Base-by-base conservation (phyloP, 805 yeast species). In the Candida nemodendra region DNA sequence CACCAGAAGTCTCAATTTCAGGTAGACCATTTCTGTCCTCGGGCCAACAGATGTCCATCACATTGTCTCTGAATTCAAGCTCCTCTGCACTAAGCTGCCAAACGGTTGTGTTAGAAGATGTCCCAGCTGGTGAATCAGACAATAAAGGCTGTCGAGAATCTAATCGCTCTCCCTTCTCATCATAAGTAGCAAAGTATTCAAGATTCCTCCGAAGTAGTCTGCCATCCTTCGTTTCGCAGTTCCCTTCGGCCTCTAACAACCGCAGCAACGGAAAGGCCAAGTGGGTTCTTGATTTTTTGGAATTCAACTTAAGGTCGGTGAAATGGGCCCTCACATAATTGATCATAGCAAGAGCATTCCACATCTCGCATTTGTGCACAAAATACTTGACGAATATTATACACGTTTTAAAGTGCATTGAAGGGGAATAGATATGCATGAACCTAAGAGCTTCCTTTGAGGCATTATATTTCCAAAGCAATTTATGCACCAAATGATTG, bases 311-410 rank as follows among this genome's bases (percentile, higher is more conserved):
- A 21, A 8, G 11, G 14, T 39, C 33, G 9, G 24, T 18, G 25
- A 18, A 37, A 21, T 27, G 36, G 9, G 24, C 9, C n/a, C 26
- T 31, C 19, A 42, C 30, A 14, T 36, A 39, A 23, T 42, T 42
- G 14, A 39, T 12, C 4, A 35, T 28, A 16, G 47, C 47, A 18
- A 42, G 21, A 4, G 41, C 37, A 27, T 39, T 42, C 38, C 37
- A 29, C 6, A 34, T 19, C 22, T 34, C 21, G 27, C 19, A 27
- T 27, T 27, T 18, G 2, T 27, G 27, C 4, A 27, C 24, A 21
- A 21, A 21, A 21, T 21, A 21, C 9, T 8, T 11, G 24, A 21
- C 24, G 11, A 21, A 21, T 21, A 19, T 27, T 27, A 27, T 21
- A 19, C 18, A 24, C 17, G 13, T 8, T 21, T 21, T 21, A 11